Evolutionary conservation across 2,329 filamentous ascomycete genomes (phyloP).

Genomic region (Pseudogymnoascus sp.): DNA sequence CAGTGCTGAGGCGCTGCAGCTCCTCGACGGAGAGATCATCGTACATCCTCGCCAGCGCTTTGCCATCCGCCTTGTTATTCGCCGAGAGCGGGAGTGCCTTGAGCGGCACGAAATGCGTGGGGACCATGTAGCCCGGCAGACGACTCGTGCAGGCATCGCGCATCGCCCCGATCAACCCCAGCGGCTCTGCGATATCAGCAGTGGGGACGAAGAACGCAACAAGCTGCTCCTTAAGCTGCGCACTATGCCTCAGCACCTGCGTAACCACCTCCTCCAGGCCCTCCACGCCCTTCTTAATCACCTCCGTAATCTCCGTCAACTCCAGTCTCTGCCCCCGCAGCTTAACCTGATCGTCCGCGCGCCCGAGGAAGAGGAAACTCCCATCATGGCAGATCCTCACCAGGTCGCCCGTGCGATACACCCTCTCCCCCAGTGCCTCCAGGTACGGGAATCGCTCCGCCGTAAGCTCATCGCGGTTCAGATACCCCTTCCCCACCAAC

Average conservation of each 20-base stretch:
- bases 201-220: conserved; percentile 61
- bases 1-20: conserved; percentile 47
- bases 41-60: conserved; percentile 60
- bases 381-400: conserved; percentile 73
- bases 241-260: conserved; percentile 61
- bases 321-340: conserved; percentile 82
- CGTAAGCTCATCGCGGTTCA: conserved; percentile 73
- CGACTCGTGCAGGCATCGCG: conserved; percentile 56
- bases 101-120: conserved; percentile 69
- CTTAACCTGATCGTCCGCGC: conserved; percentile 88
- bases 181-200: not conserved
- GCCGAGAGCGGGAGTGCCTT: conserved; percentile 68
- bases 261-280: conserved; percentile 62
- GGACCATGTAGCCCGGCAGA: conserved; percentile 83
- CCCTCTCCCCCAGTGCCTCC: conserved; percentile 43
- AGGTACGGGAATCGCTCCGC: conserved; percentile 65
- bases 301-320: conserved; percentile 82
- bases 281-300: conserved; percentile 55
- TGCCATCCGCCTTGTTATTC: conserved; percentile 84
- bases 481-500: conserved; percentile 81
- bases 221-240: conserved; percentile 71
- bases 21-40: conserved; percentile 46
- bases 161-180: conserved; percentile 36
- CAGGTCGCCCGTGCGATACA: conserved; percentile 85
- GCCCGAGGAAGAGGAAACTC: conserved; percentile 78